Base-by-base conservation (phyloP, 306 rosid species). In the Sicyos edulis region DNA sequence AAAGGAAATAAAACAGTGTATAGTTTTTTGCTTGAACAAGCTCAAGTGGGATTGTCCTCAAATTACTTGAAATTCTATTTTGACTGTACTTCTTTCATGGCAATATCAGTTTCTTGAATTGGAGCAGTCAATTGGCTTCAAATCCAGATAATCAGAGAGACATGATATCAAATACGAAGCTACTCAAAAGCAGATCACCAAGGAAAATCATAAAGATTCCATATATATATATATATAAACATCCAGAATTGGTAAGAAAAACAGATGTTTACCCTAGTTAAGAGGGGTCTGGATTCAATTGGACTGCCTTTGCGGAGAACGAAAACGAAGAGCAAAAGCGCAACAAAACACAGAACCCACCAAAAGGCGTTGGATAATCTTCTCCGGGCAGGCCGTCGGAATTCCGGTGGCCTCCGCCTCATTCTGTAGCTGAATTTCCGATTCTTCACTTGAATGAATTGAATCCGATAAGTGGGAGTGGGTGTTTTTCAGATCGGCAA, bases 401-500 rank as follows among this genome's bases (percentile, higher is more conserved):
- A 86, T 77, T 90, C 96, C 79, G 78, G 68, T 21, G 87, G 77
- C 76, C 96, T 84, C 76, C 98, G 85, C 84, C 98, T 85, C 98
- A 92, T 92, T 4, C 65, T 75, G 70, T 15, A 24, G 65, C 42
- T 21, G 51, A 52, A 17, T 57, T 32, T 37, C 52, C 40, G 37
- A 72, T 34, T 26, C 29, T 26, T 24, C 63, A 58, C 8, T 14
- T 4, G 40, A 56, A 56, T 19, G 62, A 64, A 64, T 17, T 65
- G 34, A 65, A 65, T 65, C 71, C 11, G 64, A 58, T 58, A 11
- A 44, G 71, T 44, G 37, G 10, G 6, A 21, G 54, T 6, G 53
- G 71, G 10, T 19, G 19, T 66, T 66, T 65, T 44, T 5, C 54
- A 66, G 71, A 66, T 66, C 71, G 7, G 17, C 3, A 52, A 64